Conservation (phyloP, 2,329 filamentous ascomycete genomes). For the Mycosphaerella sp. region DNA sequence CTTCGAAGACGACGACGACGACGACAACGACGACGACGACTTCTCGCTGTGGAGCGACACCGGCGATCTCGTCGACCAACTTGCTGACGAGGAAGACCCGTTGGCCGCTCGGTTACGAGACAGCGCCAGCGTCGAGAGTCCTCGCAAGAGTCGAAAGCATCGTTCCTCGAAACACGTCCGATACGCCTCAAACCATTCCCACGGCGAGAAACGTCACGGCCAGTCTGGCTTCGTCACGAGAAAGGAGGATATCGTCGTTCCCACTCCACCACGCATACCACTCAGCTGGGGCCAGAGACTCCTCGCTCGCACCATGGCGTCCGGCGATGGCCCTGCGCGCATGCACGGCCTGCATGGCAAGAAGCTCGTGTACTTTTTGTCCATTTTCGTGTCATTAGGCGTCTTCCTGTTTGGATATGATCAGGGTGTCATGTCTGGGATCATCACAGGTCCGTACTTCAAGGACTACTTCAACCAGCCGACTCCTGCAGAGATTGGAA, state of each 20-base stretch:
- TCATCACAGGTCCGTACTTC: constrained; percentile 71
- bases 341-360: constrained; percentile 93
- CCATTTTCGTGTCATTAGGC: constrained; percentile 49
- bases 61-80: constrained; percentile 88
- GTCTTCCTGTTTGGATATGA: constrained; percentile 89
- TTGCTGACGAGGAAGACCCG: constrained; percentile 75
- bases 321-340: constrained; percentile 60
- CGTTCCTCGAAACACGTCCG: constrained; percentile 55
- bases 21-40: constrained; percentile 37
- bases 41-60: constrained; percentile 90
- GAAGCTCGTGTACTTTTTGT: constrained; percentile 69
- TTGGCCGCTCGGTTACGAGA: constrained; percentile 63
- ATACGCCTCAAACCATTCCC: constrained; percentile 47
- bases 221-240: constrained; percentile 39
- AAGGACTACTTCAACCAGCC: constrained; percentile 90
- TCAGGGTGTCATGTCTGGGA: constrained; percentile 77
- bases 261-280: constrained; percentile 56
- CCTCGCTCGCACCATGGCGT: constrained; percentile 78
- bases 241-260: constrained; percentile 73
- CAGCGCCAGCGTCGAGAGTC: constrained; percentile 54
- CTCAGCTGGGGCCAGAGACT: constrained; percentile 63
- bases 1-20: constrained; percentile 21
- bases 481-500: constrained; percentile 78
- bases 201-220: constrained; percentile 33
- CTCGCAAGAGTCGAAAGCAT: constrained; percentile 13